Evolutionary conservation across 2,329 filamentous ascomycete species (phyloP).

Genomic region (Aureobasidium melanogenum): DNA sequence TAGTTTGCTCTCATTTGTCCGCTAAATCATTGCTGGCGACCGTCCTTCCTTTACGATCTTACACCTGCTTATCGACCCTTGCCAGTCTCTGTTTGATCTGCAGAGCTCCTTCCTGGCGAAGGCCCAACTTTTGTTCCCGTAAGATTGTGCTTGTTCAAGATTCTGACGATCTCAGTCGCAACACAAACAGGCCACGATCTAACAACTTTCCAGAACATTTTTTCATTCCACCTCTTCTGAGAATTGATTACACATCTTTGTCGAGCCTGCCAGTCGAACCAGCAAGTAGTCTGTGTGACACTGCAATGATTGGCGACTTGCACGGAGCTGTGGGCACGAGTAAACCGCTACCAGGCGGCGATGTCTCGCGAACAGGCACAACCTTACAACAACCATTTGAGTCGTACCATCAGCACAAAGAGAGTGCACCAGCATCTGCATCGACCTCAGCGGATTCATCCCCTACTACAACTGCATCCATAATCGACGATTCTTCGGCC

Average conservation of each 20-base stretch:
- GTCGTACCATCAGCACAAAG: conserved; percentile 55
- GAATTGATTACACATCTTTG: not conserved
- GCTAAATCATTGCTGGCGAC: conserved; percentile 4
- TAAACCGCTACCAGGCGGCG: conserved; percentile 8
- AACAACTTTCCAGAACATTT: not conserved
- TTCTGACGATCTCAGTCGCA: not conserved
- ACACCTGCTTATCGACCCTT: not conserved
- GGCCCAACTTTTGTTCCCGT: not conserved
- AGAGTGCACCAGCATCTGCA: conserved; percentile 68
- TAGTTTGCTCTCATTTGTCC: conserved; percentile 5
- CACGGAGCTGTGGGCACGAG: conserved; percentile 4
- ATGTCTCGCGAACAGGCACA: conserved; percentile 2
- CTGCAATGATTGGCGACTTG: not conserved
- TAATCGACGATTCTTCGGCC: conserved; percentile 80
- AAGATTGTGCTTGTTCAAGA: not conserved
- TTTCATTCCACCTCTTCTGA: not conserved
- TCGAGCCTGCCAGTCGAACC: not conserved
- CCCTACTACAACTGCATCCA: conserved; percentile 87
- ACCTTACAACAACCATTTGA: not conserved
- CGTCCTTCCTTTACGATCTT: not conserved
- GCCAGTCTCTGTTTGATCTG: not conserved
- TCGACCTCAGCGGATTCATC: conserved; percentile 89
- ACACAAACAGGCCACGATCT: not conserved
- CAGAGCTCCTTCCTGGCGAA: conserved; percentile 7
- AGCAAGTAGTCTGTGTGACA: not conserved